Percentiles rank a stretch among this genome's conserved stretches.
Conservation (phyloP, 2,329 filamentous ascomycete species). For the Botrytis hyacinthi region DNA sequence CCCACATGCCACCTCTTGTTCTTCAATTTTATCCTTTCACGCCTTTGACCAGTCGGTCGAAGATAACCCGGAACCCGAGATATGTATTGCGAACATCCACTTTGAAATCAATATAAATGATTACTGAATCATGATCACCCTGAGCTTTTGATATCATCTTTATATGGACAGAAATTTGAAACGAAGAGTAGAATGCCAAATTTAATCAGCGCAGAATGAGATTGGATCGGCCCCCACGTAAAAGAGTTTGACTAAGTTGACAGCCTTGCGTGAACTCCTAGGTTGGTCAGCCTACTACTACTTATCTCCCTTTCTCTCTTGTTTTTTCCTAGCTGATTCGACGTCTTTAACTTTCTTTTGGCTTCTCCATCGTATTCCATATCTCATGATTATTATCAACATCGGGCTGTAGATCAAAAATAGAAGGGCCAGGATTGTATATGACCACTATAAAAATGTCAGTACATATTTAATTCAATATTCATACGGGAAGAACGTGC, state of each 20-base stretch:
- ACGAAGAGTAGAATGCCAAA: neutral
- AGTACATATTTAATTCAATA: neutral
- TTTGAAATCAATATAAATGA: neutral
- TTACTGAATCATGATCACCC: neutral
- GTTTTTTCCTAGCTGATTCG: neutral
- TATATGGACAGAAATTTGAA: neutral
- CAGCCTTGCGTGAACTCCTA: neutral
- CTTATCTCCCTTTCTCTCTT: neutral
- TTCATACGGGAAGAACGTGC: neutral
- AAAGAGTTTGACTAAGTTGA: neutral
- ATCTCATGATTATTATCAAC: neutral
- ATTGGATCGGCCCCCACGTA: neutral
- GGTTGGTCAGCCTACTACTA: neutral
- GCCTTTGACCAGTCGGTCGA: neutral
- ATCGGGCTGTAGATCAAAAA: neutral
- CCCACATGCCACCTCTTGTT: too few relatives aligned
- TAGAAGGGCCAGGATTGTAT: conserved; percentile 42
- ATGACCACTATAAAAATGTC: conserved; percentile 43
- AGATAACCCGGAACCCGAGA: neutral
- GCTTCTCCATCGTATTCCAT: neutral
- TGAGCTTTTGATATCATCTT: neutral
- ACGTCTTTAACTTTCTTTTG: neutral
- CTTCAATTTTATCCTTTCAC: neutral
- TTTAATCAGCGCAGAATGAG: neutral
- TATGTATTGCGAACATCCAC: neutral